Evolutionary conservation across 2,329 filamentous ascomycete genomes (phyloP).

Genomic region (Colletotrichum agaves): DNA sequence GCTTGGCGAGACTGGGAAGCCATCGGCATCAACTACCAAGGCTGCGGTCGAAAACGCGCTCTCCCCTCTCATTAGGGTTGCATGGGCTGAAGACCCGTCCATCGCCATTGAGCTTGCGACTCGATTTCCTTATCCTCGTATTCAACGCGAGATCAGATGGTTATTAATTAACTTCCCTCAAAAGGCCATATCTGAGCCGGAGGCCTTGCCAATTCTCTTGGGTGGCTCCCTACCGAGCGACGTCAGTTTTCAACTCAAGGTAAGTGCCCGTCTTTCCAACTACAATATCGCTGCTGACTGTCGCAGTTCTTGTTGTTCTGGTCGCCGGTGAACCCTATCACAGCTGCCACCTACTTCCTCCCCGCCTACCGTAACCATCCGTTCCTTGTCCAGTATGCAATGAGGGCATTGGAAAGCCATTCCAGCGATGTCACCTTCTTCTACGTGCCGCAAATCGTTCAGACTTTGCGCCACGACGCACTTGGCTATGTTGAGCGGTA

Average conservation of each 20-base stretch:
- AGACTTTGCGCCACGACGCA: conserved; percentile 90
- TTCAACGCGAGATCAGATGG: conserved; percentile 81
- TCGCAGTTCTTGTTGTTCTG: conserved; percentile 87
- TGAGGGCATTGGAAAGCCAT: conserved; percentile 93
- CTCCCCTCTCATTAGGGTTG: conserved; percentile 76
- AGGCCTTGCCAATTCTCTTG: conserved; percentile 85
- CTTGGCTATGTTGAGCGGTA: conserved; percentile 96
- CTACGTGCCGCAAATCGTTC: conserved; percentile 98
- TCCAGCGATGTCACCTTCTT: conserved; percentile 98
- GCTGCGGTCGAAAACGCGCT: conserved; percentile 60
- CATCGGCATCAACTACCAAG: conserved; percentile 36
- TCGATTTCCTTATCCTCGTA: conserved; percentile 79
- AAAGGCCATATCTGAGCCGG: conserved; percentile 82
- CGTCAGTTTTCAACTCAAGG: conserved; percentile 86
- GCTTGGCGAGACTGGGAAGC: conserved; percentile 63
- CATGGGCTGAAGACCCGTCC: conserved; percentile 86
- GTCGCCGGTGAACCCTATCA: conserved; percentile 91
- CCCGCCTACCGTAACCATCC: conserved; percentile 92
- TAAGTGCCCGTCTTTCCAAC: conserved; percentile 47
- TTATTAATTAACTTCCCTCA: conserved; percentile 85
- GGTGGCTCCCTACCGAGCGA: conserved; percentile 81
- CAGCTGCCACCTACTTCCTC: conserved; percentile 91
- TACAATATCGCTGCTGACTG: conserved; percentile 42
- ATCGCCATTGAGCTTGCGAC: conserved; percentile 87
- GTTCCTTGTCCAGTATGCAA: conserved; percentile 94